A percentile compares a stretch with the other conserved stretches of the same genome.
Evolutionary conservation across 2,329 filamentous ascomycete species (phyloP).

Genomic region (Colletotrichum sp.): DNA sequence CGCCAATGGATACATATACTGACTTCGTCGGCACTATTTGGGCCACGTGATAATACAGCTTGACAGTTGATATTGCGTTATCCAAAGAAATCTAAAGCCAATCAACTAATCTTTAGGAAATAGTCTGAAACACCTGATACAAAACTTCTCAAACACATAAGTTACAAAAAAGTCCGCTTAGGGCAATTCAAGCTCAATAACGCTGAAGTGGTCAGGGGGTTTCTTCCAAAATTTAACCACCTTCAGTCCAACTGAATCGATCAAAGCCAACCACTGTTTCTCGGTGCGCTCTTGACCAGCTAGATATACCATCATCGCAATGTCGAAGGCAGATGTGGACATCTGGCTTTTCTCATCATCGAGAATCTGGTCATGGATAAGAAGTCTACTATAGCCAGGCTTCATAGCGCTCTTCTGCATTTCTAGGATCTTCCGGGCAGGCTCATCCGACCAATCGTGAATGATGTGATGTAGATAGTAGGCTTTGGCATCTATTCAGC

Average conservation of each 20-base stretch:
- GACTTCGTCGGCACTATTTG: background rate
- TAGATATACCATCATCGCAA: background rate
- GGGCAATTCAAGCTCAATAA: background rate
- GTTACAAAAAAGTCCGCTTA: background rate
- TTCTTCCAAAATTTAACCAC: conserved; percentile 11
- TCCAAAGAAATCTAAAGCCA: background rate
- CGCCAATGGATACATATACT: background rate
- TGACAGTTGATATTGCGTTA: accelerated
- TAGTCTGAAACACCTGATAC: accelerated
- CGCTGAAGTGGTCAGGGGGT: background rate
- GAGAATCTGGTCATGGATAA: conserved; percentile 43
- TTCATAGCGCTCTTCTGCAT: conserved; percentile 48
- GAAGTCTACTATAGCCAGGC: conserved; percentile 40
- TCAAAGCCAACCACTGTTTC: conserved; percentile 6
- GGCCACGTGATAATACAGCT: background rate
- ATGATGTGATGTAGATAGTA: conserved; percentile 60
- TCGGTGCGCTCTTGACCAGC: background rate
- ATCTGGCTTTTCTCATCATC: conserved; percentile 27
- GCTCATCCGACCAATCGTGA: conserved; percentile 59
- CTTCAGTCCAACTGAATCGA: background rate
- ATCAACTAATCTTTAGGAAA: accelerated
- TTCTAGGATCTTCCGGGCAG: conserved; percentile 42
- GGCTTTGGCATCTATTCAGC: conserved; percentile 41
- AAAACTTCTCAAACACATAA: background rate
- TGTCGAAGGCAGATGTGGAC: background rate